These are phyloP conservation scores for Capsicum pubescens DNA, from an alignment of 257 asterid species.

Conservation along the genomic window DNA sequence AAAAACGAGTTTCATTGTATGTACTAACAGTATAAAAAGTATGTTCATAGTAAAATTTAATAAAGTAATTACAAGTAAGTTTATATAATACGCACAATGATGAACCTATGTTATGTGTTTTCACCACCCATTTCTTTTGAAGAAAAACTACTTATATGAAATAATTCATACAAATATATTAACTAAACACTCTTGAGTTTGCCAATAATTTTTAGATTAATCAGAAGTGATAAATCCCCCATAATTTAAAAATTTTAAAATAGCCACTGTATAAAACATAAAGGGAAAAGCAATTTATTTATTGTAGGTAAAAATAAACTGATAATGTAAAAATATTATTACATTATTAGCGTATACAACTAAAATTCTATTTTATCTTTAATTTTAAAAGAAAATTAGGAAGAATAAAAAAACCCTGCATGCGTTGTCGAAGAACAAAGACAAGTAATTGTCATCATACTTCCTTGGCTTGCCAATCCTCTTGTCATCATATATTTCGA, in stretches of 20 bases:
- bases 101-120: background rate
- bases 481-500: constrained; percentile 27
- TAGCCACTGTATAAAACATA: no score
- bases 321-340: background rate
- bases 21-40: background rate
- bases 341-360: background rate
- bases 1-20: background rate
- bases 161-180: background rate
- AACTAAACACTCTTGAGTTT: background rate
- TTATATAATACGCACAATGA: background rate
- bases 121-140: background rate
- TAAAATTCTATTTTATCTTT: background rate
- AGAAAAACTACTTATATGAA: background rate
- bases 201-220: background rate
- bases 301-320: no score
- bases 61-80: background rate
- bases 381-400: background rate
- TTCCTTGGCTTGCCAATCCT: constrained; percentile 72
- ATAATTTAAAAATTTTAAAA: no score
- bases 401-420: constrained; percentile 50
- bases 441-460: constrained; percentile 60
- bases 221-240: background rate
- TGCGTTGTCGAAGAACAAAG: constrained; percentile 84
- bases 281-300: no score
- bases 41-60: background rate